Conservation (phyloP, 345 rosid species). For the Brassica cretica region DNA sequence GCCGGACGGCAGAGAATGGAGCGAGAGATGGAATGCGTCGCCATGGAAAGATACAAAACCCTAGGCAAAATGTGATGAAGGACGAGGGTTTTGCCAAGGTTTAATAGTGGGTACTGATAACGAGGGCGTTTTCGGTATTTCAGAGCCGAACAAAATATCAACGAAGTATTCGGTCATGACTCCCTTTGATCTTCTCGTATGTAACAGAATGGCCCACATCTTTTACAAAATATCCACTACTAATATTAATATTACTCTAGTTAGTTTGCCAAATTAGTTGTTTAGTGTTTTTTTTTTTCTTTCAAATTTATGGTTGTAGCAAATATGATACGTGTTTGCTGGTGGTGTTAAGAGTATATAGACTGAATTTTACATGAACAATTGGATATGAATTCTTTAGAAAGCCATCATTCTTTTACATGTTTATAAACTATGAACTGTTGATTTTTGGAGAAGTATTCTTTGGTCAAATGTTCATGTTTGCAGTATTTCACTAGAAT, state of each 20-base stretch:
- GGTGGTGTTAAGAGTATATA: no score
- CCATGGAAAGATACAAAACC: slow-evolving; percentile 46
- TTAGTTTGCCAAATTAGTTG: no score
- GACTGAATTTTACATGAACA: no score
- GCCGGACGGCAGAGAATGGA: slow-evolving; percentile 43
- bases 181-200: slow-evolving; percentile 12
- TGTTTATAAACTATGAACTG: background rate
- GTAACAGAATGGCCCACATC: background rate
- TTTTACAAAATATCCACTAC: background rate
- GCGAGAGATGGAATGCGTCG: slow-evolving; percentile 47
- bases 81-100: slow-evolving; percentile 33
- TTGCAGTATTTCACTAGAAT: background rate
- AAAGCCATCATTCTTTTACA: no score
- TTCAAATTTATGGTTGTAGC: no score
- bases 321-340: no score
- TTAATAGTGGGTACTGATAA: slow-evolving; percentile 10
- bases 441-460: background rate
- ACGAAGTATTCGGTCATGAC: background rate
- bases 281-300: no score
- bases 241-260: no score
- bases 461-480: background rate
- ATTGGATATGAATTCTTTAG: no score
- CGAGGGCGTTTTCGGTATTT: slow-evolving; percentile 19
- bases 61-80: background rate
- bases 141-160: background rate